A percentile compares a stretch with the other conserved stretches of the same genome.
Conservation (phyloP, 176 grass and related monocot genomes). For the Juncus effusus region DNA sequence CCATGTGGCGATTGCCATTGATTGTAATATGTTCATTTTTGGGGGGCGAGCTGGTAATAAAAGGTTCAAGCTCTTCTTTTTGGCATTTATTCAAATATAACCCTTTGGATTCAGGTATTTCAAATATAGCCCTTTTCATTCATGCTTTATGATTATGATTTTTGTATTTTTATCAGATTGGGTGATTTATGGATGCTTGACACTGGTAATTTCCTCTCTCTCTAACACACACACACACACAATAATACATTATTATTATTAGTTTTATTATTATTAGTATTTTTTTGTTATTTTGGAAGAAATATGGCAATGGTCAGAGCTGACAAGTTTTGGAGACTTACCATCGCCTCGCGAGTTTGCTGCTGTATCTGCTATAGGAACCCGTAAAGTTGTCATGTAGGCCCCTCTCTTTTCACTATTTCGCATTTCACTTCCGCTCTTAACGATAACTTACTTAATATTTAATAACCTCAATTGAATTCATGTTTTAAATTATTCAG, state of each 20-base stretch:
- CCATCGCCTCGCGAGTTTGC: constrained; percentile 86
- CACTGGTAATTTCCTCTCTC: constrained; percentile 41
- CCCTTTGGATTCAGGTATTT: constrained; percentile 1
- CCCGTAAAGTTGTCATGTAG: constrained; percentile 87
- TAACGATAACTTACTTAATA: background rate
- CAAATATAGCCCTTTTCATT: background rate
- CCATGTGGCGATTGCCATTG: constrained; percentile 68
- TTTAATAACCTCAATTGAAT: constrained; percentile 9
- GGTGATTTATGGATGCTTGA: constrained; percentile 99
- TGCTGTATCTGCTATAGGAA: constrained; percentile 84
- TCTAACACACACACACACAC: background rate
- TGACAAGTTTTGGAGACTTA: constrained; percentile 90
- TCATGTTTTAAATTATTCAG: constrained; percentile 29
- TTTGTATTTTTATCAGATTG: constrained; percentile 41
- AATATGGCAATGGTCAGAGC: constrained; percentile 94
- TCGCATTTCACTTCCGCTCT: constrained; percentile 1
- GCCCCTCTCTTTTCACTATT: constrained; percentile 13
- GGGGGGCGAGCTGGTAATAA: constrained; percentile 71
- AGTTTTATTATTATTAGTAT: background rate
- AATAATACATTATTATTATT: constrained; percentile 5
- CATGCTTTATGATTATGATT: constrained; percentile 6
- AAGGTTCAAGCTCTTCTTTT: constrained; percentile 34
- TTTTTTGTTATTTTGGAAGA: constrained; percentile 45
- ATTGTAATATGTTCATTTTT: constrained; percentile 78
- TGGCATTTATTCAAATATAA: background rate